phyloP scores from a whole-genome alignment of 768 basidiomycete species.

The Lentinula raphanica region DNA sequence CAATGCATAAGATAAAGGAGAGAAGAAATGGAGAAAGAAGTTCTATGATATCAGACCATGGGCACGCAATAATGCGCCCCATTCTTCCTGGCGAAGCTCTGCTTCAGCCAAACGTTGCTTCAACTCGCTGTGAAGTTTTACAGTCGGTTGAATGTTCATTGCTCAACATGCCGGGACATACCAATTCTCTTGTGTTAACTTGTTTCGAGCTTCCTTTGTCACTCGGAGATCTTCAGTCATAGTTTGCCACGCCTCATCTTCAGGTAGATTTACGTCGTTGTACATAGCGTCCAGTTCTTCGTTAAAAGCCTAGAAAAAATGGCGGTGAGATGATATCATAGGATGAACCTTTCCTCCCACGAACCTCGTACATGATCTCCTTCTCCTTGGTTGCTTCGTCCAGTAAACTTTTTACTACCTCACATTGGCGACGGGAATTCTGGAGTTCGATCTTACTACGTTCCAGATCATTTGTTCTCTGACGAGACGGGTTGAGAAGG shows the following conservation, averaged over 20 bases:
- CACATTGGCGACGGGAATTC: constrained; percentile 67
- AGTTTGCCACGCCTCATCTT: constrained; percentile 77
- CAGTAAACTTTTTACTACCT: constrained; percentile 72
- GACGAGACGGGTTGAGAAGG: background rate
- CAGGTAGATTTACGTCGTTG: constrained; percentile 76
- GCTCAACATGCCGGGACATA: constrained; percentile 31
- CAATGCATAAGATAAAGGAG: background rate
- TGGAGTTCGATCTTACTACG: constrained; percentile 59
- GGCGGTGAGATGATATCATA: background rate
- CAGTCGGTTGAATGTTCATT: background rate
- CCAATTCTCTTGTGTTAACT: constrained; percentile 76
- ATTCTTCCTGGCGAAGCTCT: constrained; percentile 80
- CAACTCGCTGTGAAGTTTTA: constrained; percentile 50
- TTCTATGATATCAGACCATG: constrained; percentile 38
- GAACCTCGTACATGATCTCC: constrained; percentile 89
- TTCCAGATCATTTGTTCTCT: constrained; percentile 65
- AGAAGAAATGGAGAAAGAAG: no score
- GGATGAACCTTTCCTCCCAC: constrained; percentile 11
- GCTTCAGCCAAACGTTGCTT: constrained; percentile 65
- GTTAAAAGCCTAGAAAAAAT: constrained; percentile 70
- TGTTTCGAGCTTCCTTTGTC: constrained; percentile 74
- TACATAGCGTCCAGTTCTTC: constrained; percentile 92
- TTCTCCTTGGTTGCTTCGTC: constrained; percentile 80
- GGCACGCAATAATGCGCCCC: constrained; percentile 55
- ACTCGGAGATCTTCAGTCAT: constrained; percentile 66